These are phyloP conservation scores for Solanum hybrid DNA, from an alignment of 305 asterid species.

Conservation along the genomic window DNA sequence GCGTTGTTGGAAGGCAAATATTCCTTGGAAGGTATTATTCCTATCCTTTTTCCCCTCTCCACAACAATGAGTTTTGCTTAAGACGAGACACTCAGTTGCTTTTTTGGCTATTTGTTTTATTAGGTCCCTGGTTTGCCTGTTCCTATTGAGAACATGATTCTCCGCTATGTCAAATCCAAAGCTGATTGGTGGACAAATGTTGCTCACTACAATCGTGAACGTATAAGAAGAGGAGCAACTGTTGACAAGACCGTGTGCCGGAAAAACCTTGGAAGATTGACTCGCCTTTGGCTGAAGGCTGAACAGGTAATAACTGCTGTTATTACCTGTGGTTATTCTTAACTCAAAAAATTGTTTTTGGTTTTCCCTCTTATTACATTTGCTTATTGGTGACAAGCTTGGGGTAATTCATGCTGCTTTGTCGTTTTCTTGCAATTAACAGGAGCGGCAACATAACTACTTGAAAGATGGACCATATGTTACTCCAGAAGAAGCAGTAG, in stretches of 20 bases:
- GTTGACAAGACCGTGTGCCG: slow-evolving; percentile 99
- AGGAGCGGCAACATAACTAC: slow-evolving; percentile 97
- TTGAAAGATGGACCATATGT: slow-evolving; percentile 95
- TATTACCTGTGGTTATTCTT: not conserved
- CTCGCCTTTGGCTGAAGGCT: slow-evolving; percentile 99
- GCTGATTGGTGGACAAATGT: slow-evolving; percentile 99
- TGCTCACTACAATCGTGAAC: slow-evolving; percentile 97
- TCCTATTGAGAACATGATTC: slow-evolving; percentile 99
- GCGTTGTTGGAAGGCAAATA: slow-evolving; percentile 99
- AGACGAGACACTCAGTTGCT: not conserved
- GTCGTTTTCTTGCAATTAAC: slow-evolving; percentile 12
- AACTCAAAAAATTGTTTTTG: not conserved
- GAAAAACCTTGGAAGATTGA: slow-evolving; percentile 96
- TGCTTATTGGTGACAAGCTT: not conserved
- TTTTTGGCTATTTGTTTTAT: not conserved
- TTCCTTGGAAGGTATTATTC: slow-evolving; percentile 84
- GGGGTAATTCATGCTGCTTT: not conserved
- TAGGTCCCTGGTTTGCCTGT: slow-evolving; percentile 97
- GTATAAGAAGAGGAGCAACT: slow-evolving; percentile 98
- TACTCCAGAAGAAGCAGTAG: slow-evolving; percentile 99
- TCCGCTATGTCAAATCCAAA: slow-evolving; percentile 95
- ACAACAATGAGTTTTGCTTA: not conserved
- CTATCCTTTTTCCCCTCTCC: not conserved
- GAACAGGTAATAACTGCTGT: slow-evolving; percentile 53
- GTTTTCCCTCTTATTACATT: not conserved